A percentile compares a stretch with the other conserved stretches of the same genome.
Evolutionary conservation across 1,139 yeast species (phyloP).

Genomic region (Oligophagozyma castellii): DNA sequence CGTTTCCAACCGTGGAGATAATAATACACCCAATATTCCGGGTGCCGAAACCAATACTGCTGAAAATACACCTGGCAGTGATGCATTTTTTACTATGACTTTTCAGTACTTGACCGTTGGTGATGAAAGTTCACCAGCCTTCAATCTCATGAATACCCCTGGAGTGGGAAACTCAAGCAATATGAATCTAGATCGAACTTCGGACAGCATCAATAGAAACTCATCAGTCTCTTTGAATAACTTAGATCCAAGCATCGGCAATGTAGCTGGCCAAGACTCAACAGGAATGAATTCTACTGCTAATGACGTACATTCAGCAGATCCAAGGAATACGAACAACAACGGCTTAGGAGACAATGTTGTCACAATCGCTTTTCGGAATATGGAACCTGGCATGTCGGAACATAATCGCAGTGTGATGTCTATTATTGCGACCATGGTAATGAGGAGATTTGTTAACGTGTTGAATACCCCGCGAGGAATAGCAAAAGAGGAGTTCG

Average conservation of each 20-base stretch:
- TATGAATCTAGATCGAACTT: too few relatives aligned
- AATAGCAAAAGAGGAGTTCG: constrained; percentile 38
- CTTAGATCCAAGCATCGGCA: neutral
- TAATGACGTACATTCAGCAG: too few relatives aligned
- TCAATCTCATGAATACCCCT: too few relatives aligned
- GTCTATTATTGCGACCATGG: constrained; percentile 56
- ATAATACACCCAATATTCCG: too few relatives aligned
- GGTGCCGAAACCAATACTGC: too few relatives aligned
- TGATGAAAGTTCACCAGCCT: neutral
- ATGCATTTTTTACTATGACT: neutral
- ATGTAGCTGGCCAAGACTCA: neutral
- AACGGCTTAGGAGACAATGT: neutral
- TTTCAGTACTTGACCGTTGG: neutral
- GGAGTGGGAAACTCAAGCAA: too few relatives aligned
- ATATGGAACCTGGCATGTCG: neutral
- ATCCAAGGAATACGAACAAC: too few relatives aligned
- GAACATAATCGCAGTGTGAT: constrained; percentile 28
- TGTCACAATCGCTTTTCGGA: neutral
- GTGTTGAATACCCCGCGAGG: constrained; percentile 33
- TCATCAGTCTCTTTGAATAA: neutral
- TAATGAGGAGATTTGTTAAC: constrained; percentile 45
- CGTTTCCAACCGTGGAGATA: too few relatives aligned
- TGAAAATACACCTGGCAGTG: too few relatives aligned
- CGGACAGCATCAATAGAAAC: neutral
- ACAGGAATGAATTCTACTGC: neutral